Evolutionary conservation across 2,329 filamentous ascomycete genomes (phyloP).

Genomic region (Paraphoma chrysanthemicola): DNA sequence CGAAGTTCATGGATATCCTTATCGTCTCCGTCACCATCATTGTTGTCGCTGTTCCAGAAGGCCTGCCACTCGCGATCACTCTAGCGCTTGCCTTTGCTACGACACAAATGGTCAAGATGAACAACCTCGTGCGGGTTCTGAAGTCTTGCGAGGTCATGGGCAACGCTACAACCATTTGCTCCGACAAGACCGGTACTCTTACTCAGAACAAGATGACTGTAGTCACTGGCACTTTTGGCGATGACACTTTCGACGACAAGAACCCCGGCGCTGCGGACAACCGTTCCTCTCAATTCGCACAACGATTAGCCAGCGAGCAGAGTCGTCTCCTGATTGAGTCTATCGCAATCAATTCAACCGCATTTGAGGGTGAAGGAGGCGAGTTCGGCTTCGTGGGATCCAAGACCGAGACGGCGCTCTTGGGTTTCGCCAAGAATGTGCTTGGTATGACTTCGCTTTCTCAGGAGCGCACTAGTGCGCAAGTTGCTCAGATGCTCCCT

Average conservation of each 20-base stretch:
- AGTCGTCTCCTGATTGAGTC: slow-evolving; percentile 38
- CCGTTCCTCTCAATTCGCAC: slow-evolving; percentile 50
- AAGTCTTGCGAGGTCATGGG: slow-evolving; percentile 47
- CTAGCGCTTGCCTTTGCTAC: slow-evolving; percentile 46
- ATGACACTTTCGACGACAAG: slow-evolving; percentile 57
- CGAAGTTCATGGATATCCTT: slow-evolving; percentile 50
- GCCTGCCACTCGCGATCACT: slow-evolving; percentile 46
- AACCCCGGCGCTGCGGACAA: slow-evolving; percentile 50
- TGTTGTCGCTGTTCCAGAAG: slow-evolving; percentile 52
- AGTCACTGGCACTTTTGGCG: slow-evolving; percentile 48
- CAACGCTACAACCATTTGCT: slow-evolving; percentile 46
- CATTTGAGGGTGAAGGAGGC: slow-evolving; percentile 57
- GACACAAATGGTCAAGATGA: slow-evolving; percentile 44
- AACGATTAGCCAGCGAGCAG: slow-evolving; percentile 52
- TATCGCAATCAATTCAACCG: slow-evolving; percentile 57
- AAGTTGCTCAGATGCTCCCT: slow-evolving; percentile 60
- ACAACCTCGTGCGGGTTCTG: slow-evolving; percentile 43
- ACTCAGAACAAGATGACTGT: slow-evolving; percentile 53
- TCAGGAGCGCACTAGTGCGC: slow-evolving; percentile 56
- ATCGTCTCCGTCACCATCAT: slow-evolving; percentile 53
- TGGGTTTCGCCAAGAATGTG: slow-evolving; percentile 59
- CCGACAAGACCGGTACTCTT: slow-evolving; percentile 45
- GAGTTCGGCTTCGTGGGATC: slow-evolving; percentile 63
- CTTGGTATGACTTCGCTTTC: slow-evolving; percentile 59
- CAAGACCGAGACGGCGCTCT: slow-evolving; percentile 64